phyloP scores from a whole-genome alignment of 306 rosid genomes.

The Begonia masoniana region DNA sequence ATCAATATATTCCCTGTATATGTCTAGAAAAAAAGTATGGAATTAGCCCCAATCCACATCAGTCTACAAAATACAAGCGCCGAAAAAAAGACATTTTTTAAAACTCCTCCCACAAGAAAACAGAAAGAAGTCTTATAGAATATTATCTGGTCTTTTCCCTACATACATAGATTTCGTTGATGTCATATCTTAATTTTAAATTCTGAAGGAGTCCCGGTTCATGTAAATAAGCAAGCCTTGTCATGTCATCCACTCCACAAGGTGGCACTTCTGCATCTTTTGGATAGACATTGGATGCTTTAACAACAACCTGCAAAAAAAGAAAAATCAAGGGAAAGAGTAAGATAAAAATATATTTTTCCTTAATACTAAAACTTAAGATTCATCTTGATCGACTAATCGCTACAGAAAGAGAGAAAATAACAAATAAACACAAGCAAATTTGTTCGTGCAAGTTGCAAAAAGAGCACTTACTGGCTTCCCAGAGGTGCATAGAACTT shows the following conservation, averaged over 20 bases:
- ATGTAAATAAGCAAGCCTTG: constrained; percentile 91
- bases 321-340: not conserved
- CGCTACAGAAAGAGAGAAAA: too few species aligned
- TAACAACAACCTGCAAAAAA: constrained; percentile 59
- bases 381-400: too few species aligned
- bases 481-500: constrained; percentile 86
- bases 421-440: too few species aligned
- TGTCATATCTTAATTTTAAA: constrained; percentile 90
- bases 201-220: constrained; percentile 97
- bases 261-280: constrained; percentile 97
- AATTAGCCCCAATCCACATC: not conserved
- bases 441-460: not conserved
- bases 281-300: constrained; percentile 62
- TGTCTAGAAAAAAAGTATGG: constrained; percentile 34
- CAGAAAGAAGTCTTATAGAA: not conserved
- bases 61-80: not conserved
- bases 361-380: too few species aligned
- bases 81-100: too few species aligned
- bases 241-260: constrained; percentile 99
- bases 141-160: not conserved
- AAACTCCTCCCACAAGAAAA: too few species aligned
- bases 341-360: too few species aligned
- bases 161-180: constrained; percentile 94
- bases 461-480: constrained; percentile 55
- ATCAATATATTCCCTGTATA: constrained; percentile 96